Base-by-base conservation (phyloP, 768 basidiomycete species). In the Myochromella boudieri region DNA sequence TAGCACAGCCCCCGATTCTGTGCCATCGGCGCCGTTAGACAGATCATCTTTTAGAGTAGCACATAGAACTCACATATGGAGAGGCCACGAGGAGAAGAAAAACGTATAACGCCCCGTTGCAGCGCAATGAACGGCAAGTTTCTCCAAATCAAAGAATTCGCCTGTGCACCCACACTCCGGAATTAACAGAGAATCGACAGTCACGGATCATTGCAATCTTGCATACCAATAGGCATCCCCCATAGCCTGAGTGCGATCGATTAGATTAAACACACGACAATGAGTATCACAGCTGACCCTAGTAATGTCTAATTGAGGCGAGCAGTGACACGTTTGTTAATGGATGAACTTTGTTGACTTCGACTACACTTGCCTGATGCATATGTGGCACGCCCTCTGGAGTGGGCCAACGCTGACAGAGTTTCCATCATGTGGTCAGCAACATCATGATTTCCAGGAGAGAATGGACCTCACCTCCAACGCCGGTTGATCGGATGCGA, bases 41-140 rank as follows among this genome's bases (percentile, higher is more conserved):
- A 17, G 42, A 45, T 22, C 17, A 37, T 25, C n/a, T 6, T n/a
- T 17, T 14, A 34, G 18, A 34, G 5, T 6, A 34, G 7, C n/a
- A 34, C 6, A n/a, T 34, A 6, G 43, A 25, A 64, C 81, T 55
- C 54, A 85, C 84, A 87, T 79, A 60, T 85, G 78, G 51, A 89
- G 67, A 0, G 85, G 85, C 84, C 82, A 86, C 2, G 83, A 86
- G 1, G 83, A 75, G 66, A 87, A 85, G 74, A 87, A 87, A 62
- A 89, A 86, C 8, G 81, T 82, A 60, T 84, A 87, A 54, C 83
- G 66, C 4, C 76, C 74, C 1, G 76, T 78, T 51, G 77, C 75
- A 4, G 74, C 74, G 57, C 82, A 87, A 6, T 68, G 65, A 48
- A 75, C 64, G 9, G 82, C 75, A 2, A 87, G 68, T 47, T 74